Percentiles rank a stretch among this genome's conserved stretches.
These are phyloP conservation scores for Hibiscus mutabilis DNA, from an alignment of 345 rosid genomes.

Conservation along the genomic window DNA sequence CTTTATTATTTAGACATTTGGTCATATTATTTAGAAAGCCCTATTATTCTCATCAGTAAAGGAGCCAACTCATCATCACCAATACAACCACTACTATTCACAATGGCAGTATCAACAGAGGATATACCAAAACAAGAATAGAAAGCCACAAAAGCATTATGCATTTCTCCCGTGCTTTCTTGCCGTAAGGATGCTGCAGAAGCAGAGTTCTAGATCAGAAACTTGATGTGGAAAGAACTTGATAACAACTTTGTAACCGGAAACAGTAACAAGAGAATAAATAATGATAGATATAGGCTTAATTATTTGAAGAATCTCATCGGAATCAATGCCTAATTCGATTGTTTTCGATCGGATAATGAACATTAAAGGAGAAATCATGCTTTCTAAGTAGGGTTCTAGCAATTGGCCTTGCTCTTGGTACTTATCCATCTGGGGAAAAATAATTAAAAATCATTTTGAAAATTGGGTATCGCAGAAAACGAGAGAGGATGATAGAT, in stretches of 20 bases:
- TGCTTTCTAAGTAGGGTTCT: constrained; percentile 85
- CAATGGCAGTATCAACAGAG: constrained; percentile 75
- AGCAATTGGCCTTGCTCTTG: constrained; percentile 84
- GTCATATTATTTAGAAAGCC: constrained; percentile 72
- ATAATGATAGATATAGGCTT: constrained; percentile 79
- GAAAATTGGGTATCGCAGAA: not conserved
- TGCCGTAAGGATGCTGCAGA: constrained; percentile 63
- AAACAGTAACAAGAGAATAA: constrained; percentile 77
- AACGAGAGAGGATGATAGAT: constrained; percentile 1
- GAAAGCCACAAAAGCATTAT: constrained; percentile 90
- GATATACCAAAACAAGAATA: constrained; percentile 80
- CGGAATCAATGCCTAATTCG: constrained; percentile 39
- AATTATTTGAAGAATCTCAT: constrained; percentile 51
- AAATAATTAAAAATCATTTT: not conserved
- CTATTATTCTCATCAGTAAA: constrained; percentile 59
- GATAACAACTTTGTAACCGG: constrained; percentile 80
- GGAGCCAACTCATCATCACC: constrained; percentile 57
- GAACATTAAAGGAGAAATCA: constrained; percentile 75
- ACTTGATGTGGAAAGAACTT: constrained; percentile 95
- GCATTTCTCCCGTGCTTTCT: constrained; percentile 92
- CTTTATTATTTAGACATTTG: no score
- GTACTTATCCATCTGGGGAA: constrained; percentile 82
- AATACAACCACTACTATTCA: constrained; percentile 21
- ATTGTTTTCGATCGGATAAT: constrained; percentile 54
- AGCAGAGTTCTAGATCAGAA: constrained; percentile 66